phyloP scores from a whole-genome alignment of 352 stramenopile genomes.

The Globisporangium radiosum region DNA sequence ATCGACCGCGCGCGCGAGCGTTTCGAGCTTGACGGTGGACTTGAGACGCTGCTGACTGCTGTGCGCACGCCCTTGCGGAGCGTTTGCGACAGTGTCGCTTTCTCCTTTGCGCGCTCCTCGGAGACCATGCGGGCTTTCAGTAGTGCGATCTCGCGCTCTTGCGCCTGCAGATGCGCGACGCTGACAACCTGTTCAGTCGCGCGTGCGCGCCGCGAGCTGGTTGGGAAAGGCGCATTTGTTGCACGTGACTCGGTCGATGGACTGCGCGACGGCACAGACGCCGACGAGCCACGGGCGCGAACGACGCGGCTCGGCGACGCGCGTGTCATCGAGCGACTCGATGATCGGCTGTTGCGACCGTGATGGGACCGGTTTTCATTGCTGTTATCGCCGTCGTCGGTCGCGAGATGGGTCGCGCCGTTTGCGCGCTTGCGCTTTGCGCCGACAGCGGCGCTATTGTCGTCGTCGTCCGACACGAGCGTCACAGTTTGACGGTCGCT shows the following conservation, averaged over 20 bases:
- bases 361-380: not conserved
- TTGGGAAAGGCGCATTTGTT: not conserved
- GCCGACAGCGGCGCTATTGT: constrained; percentile 3
- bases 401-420: not conserved
- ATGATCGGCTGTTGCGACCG: not conserved
- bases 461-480: constrained; percentile 1
- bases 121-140: constrained; percentile 27
- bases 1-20: constrained; percentile 41
- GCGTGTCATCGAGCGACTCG: not conserved
- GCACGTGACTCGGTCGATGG: not conserved
- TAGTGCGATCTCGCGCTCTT: constrained; percentile 44
- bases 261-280: constrained; percentile 3
- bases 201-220: not conserved
- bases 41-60: constrained; percentile 2
- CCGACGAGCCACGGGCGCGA: not conserved
- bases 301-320: not conserved
- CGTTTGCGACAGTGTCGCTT: constrained; percentile 8
- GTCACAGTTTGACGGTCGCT: not conserved
- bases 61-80: constrained; percentile 43
- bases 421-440: constrained; percentile 4
- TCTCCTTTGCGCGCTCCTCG: constrained; percentile 16
- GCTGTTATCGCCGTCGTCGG: not conserved
- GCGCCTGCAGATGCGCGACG: constrained; percentile 46
- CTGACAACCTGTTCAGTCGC: constrained; percentile 25
- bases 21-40: constrained; percentile 19